A percentile compares a stretch with the other conserved stretches of the same genome.
Evolutionary conservation across 108 stramenopile genomes (phyloP).

Genomic region (Discostella stelligeroides): DNA sequence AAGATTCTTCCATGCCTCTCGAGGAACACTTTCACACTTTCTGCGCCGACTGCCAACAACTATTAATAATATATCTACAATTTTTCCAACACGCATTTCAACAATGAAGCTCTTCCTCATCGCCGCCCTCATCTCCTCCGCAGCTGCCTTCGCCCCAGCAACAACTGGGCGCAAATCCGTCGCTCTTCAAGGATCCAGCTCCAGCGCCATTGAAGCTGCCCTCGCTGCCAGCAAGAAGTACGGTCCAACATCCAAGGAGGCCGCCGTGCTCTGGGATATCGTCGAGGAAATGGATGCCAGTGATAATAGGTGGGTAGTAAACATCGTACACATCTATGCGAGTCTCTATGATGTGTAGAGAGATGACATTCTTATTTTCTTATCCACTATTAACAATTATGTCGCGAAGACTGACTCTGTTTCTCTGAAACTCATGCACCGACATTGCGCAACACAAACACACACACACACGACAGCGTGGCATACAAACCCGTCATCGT

Average conservation of each 20-base stretch:
- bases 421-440: not conserved
- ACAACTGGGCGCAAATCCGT: conserved; percentile 15
- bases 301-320: conserved; percentile 65
- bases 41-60: too few species aligned
- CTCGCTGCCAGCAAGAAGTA: conserved; percentile 64
- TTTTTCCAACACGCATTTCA: too few species aligned
- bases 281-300: conserved; percentile 80
- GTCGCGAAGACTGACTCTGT: too few species aligned
- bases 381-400: conserved; percentile 1
- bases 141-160: conserved; percentile 45
- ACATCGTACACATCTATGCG: not conserved
- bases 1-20: too few species aligned
- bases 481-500: conserved; percentile 38
- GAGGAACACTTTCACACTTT: too few species aligned
- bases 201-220: conserved; percentile 65
- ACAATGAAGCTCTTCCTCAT: conserved; percentile 50
- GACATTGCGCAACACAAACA: too few species aligned
- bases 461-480: too few species aligned
- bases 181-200: conserved; percentile 37
- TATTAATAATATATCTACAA: too few species aligned
- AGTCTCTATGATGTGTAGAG: not conserved
- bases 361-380: not conserved
- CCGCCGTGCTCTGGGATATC: conserved; percentile 79
- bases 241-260: conserved; percentile 65
- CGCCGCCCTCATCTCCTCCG: conserved; percentile 23